Evolutionary conservation across 2,329 filamentous ascomycete genomes (phyloP), one percentile per base, ranked within the genome.

Genomic region (Ophiostoma quercus): DNA sequence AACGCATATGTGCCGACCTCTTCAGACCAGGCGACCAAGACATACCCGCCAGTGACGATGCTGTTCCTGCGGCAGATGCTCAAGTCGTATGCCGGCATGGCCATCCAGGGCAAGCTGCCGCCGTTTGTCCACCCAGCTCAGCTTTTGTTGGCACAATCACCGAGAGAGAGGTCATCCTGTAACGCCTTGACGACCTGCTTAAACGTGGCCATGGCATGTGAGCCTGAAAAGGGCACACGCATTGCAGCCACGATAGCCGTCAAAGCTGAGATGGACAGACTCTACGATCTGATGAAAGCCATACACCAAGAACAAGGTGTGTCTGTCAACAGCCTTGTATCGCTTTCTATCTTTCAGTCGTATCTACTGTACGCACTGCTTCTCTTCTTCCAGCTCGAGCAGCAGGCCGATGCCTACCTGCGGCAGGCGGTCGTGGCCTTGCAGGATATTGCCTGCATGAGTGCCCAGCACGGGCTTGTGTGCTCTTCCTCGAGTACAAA

Each of bases 1-100:
- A 79, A 83, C 41, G 75, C 79, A 1, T 84, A 80, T 47, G 79
- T 84, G 5, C 82, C 83, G 0, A 70, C 80, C 0, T 79, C 81
- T 0, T 80, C 79, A 2, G 51, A 57, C n/a, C 51, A 57, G 22
- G 22, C 51, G 5, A 57, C 51, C 9, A 57, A 57, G 22, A 12
- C 51, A 25, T 57, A 57, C 8, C 22, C 16, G 51, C 51, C 51
- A n/a, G n/a, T 16, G n/a, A 14, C 51, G 1, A 57, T 57, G 16
- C 0, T 25, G 8, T 29, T 25, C 3, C 11, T 57, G 3, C 51
- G 51, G 16, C 51, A 57, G 22, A 57, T 57, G 51, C 76, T 85
- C 12, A 82, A 80, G 67, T 81, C 82, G 0, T 84, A 84, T 70
- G 77, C 79, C 0, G 74, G 76, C 2, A 73, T 78, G 37, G 75